phyloP scores from a whole-genome alignment of 805 yeast genomes.

The Sugiyamaella chiloensis region DNA sequence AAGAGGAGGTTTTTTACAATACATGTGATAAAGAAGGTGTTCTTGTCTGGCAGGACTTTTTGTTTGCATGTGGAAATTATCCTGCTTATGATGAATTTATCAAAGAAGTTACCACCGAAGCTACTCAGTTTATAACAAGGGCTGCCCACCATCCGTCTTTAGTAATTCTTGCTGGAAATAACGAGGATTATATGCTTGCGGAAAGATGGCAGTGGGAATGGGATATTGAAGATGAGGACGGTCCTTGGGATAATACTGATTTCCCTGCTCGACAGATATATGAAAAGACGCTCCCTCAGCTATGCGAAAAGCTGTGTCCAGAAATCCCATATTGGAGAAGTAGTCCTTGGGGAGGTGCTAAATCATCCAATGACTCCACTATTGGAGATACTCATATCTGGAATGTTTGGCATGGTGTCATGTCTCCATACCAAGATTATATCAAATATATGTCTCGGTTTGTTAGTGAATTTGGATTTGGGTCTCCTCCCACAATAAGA shows the following conservation, averaged over 20 bases:
- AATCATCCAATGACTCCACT: slow-evolving; percentile 23
- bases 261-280: slow-evolving; percentile 45
- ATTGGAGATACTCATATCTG: slow-evolving; percentile 52
- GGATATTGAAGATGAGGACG: slow-evolving; percentile 15
- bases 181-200: slow-evolving; percentile 45
- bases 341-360: slow-evolving; percentile 45
- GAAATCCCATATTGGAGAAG: slow-evolving; percentile 32
- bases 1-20: slow-evolving; percentile 39
- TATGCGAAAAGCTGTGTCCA: slow-evolving; percentile 10
- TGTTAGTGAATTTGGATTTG: slow-evolving; percentile 53
- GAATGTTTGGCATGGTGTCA: slow-evolving; percentile 47
- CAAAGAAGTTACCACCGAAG: slow-evolving; percentile 37
- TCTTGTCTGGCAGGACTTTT: slow-evolving; percentile 52
- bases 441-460: slow-evolving; percentile 43
- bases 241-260: slow-evolving; percentile 17
- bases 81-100: slow-evolving; percentile 42
- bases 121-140: slow-evolving; percentile 38
- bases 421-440: slow-evolving; percentile 46
- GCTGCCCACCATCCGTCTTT: slow-evolving; percentile 42
- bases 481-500: slow-evolving; percentile 39
- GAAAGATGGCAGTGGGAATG: slow-evolving; percentile 28
- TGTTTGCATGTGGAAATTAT: slow-evolving; percentile 54
- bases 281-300: slow-evolving; percentile 27
- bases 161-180: slow-evolving; percentile 42
- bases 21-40: slow-evolving; percentile 44